A percentile compares a stretch with the other conserved stretches of the same genome.
Evolutionary conservation across 495 filamentous ascomycete species (phyloP).

Genomic region (Penicillium nucicola): DNA sequence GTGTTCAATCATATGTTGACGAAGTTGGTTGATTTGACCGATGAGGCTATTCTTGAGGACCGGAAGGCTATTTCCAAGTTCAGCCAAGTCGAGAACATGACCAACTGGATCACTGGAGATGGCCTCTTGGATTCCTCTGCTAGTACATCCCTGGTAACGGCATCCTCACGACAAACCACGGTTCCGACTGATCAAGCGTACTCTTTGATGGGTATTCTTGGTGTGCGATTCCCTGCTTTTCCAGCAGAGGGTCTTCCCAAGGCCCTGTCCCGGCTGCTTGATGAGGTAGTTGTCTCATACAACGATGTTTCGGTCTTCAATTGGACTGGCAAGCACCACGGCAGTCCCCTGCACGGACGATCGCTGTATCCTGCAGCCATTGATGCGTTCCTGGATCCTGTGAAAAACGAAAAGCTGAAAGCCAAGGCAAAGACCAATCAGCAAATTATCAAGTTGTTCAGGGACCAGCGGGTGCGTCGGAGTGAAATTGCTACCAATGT

Average conservation of each 20-base stretch:
- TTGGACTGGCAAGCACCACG: slow-evolving; percentile 11
- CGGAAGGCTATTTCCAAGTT: slow-evolving; percentile 4
- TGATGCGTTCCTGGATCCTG: slow-evolving; percentile 6
- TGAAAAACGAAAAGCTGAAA: not conserved
- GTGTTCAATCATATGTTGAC: not conserved
- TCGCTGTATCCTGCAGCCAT: slow-evolving; percentile 13
- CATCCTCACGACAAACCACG: slow-evolving; percentile 11
- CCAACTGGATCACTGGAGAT: slow-evolving; percentile 21
- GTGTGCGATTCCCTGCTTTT: slow-evolving; percentile 15
- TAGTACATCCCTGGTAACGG: slow-evolving; percentile 7
- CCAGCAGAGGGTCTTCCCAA: slow-evolving; percentile 15
- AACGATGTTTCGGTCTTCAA: slow-evolving; percentile 17
- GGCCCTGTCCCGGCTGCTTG: slow-evolving; percentile 12
- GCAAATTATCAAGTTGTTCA: slow-evolving; percentile 4
- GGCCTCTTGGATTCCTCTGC: slow-evolving; percentile 8
- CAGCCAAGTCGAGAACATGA: slow-evolving; percentile 1
- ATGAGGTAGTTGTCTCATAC: slow-evolving; percentile 13
- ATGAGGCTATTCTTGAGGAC: not conserved
- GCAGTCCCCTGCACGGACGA: slow-evolving; percentile 8
- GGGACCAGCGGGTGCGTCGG: slow-evolving; percentile 2
- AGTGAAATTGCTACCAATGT: slow-evolving; percentile 3
- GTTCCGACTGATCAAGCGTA: slow-evolving; percentile 14
- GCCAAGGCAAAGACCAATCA: not conserved
- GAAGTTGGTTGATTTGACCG: not conserved
- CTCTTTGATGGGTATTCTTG: slow-evolving; percentile 19